Base-by-base conservation (phyloP, 129 eudicot genomes). In the Pulicaria dysenterica region DNA sequence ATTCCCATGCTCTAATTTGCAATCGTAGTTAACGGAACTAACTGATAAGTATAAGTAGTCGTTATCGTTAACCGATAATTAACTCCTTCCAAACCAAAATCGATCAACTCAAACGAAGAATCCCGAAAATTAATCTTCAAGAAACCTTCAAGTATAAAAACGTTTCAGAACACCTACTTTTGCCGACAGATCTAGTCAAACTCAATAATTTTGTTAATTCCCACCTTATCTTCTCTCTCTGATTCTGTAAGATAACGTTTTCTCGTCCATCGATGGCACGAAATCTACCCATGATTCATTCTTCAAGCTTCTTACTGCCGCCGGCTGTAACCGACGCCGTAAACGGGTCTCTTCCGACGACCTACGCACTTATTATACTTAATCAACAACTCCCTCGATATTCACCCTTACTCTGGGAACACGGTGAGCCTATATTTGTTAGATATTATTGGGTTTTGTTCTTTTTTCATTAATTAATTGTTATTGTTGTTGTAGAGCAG, bases 401-500 rank as follows among this genome's bases (percentile, higher is more conserved):
- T 38, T 31, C 84, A 34, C 84, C 84, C 15, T 63, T 80, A 7
- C 67, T 80, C 38, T 74, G 84, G 84, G 39, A 80, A 69, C 80
- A 75, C 68, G 76, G 80, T 80, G 45, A 80, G 74, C 67, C 49
- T 41, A 47, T 49, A 24, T 43, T 53, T 17, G 37, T 41, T 77
- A 8, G 40, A 13, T 34, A 8, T 69, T 3, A 45, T 67, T 41
- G 11, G 65, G 17, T 69, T 54, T 2, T 24, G 44, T 42, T 5
- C 16, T n/a, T 36, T 31, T 4, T 72, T 37, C 19, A 10, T 63
- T 11, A 16, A 36, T 7, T 42, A 15, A 64, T 67, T 54, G 43
- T 13, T 41, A 39, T 50, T 75, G 41, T 79, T 79, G 83, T 67
- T 77, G 82, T 81, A 72, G 82, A 77, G 78, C 83, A 83, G 87